These are phyloP conservation scores for Jaapia argillacea DNA, from an alignment of 768 basidiomycete species.

Conservation along the genomic window DNA sequence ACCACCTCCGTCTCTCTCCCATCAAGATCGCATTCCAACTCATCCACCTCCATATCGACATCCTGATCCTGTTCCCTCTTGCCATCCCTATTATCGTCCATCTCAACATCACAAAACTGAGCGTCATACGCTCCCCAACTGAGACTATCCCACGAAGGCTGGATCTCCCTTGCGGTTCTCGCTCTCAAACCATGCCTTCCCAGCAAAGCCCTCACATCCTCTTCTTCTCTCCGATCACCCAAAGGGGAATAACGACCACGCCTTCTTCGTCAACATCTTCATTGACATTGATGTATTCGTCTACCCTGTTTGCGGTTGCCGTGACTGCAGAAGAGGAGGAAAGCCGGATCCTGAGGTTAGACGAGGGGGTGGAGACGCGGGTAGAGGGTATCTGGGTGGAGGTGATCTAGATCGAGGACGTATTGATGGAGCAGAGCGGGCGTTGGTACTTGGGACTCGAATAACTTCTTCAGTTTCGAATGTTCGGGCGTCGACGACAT, in stretches of 20 bases:
- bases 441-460: slow-evolving; percentile 46
- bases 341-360: slow-evolving; percentile 39
- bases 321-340: too few species aligned
- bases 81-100: slow-evolving; percentile 35
- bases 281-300: slow-evolving; percentile 10
- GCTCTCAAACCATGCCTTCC: slow-evolving; percentile 32
- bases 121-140: too few species aligned
- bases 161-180: slow-evolving; percentile 1
- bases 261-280: slow-evolving; percentile 33
- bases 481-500: slow-evolving; percentile 80
- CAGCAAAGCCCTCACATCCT: slow-evolving; percentile 46
- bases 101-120: slow-evolving; percentile 12
- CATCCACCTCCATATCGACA: too few species aligned
- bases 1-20: too few species aligned
- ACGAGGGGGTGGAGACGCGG: slow-evolving; percentile 19
- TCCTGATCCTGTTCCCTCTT: too few species aligned
- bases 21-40: too few species aligned
- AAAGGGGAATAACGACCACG: slow-evolving; percentile 46
- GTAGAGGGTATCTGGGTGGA: slow-evolving; percentile 9
- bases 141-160: too few species aligned
- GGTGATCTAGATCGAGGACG: slow-evolving; percentile 6
- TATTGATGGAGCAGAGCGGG: too few species aligned
- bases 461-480: slow-evolving; percentile 72
- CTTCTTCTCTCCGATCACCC: slow-evolving; percentile 44
- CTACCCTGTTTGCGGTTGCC: too few species aligned